Evolutionary conservation across 1,139 yeast species (phyloP), one percentile per base, ranked within the genome.

Genomic region (Pichia sorboxylosa): DNA sequence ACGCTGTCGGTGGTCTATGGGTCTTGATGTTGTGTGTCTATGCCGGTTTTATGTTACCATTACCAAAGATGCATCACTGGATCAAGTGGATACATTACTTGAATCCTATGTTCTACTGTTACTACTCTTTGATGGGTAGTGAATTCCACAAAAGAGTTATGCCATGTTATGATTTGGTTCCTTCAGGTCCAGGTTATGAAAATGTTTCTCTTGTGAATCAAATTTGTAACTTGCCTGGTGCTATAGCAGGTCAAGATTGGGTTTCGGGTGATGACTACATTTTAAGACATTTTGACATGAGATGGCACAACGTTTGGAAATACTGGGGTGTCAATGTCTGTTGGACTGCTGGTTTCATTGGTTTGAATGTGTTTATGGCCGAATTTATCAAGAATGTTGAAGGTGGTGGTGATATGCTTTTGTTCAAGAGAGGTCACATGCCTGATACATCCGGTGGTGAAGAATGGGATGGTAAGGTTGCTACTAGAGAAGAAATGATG

Each of bases 41-140:
- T 44, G 61, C 73, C 11, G 66, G 73, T 17, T 72, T 63, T 51
- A 62, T 69, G 66, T 65, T 72, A 43, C 78, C 69, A 45, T 49
- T 64, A 32, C 71, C 70, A 10, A 61, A 66, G 2, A 72, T 72
- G 76, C 74, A 66, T 39, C 73, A 72, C 27, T 72, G 77, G 77
- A 70, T 70, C 46, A 65, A 68, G 48, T 73, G 81, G 81, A 62
- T 71, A 26, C 65, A 72, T 5, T 73, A 70, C 45, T 56, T 71
- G 35, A 59, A 73, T 42, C 80, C 81, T 4, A 52, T 73, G 33
- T 54, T 68, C 29, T 73, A 72, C 43, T 71, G 68, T 6, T 73
- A 70, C 38, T 79, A 73, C 46, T 59, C 73, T 10, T 58, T 73
- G 58, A 51, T 73, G 39, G 57, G 68, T 13, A 58, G 63, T 26